Percentiles rank a stretch among this genome's conserved stretches.
phyloP scores from a whole-genome alignment of 306 rosid species.

The Quillaja saponaria region DNA sequence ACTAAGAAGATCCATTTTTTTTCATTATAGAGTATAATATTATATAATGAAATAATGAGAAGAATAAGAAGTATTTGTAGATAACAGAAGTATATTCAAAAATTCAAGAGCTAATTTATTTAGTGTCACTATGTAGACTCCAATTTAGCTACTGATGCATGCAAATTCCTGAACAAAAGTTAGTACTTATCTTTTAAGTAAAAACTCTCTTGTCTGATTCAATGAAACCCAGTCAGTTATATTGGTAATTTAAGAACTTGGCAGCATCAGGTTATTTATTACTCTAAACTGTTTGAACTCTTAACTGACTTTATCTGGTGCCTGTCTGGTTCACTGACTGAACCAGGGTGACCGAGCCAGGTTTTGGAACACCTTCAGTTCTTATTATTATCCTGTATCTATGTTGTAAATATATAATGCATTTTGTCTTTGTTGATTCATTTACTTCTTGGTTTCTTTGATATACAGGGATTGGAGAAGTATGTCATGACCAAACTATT shows the following conservation, averaged over 20 bases:
- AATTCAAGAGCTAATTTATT: slow-evolving; percentile 9
- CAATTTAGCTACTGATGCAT: slow-evolving; percentile 12
- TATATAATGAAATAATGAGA: too few species aligned
- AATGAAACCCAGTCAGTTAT: slow-evolving; percentile 4
- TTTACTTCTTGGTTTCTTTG: slow-evolving; percentile 28
- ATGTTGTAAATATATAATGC: slow-evolving; percentile 11
- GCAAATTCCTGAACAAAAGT: neutral
- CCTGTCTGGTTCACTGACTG: too few species aligned
- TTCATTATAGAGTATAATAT: too few species aligned
- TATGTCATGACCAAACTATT: slow-evolving; percentile 98
- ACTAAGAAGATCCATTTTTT: too few species aligned
- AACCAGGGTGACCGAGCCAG: too few species aligned
- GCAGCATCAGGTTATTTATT: neutral
- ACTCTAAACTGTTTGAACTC: slow-evolving; percentile 10
- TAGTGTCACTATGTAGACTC: slow-evolving; percentile 11
- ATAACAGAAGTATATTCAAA: slow-evolving; percentile 3
- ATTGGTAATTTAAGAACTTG: neutral
- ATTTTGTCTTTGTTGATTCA: slow-evolving; percentile 30
- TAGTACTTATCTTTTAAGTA: neutral
- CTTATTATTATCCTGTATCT: too few species aligned
- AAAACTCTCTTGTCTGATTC: slow-evolving; percentile 5
- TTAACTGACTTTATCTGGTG: too few species aligned
- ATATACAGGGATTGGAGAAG: slow-evolving; percentile 94
- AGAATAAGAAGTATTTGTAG: neutral
- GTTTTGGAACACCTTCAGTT: too few species aligned